Conservation (phyloP, 345 rosid species). For the Gynandropsis gynandra region DNA sequence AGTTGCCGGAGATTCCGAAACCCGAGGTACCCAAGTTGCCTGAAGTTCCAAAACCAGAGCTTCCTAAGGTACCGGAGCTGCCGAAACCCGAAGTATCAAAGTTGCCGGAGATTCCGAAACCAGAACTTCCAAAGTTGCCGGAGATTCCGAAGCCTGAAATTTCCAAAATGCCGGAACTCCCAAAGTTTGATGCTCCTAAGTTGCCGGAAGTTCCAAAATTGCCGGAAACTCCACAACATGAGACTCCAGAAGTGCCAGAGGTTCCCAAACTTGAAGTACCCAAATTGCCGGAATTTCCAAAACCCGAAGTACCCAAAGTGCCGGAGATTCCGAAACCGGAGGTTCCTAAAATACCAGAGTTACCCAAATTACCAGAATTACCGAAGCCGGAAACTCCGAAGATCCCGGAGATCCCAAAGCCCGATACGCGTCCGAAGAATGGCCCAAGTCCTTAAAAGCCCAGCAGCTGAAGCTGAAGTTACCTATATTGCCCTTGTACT, state of each 20-base stretch:
- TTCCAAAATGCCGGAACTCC: not conserved
- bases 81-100: too few relatives aligned
- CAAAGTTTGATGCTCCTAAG: constrained; percentile 12
- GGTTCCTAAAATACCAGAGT: constrained; percentile 8
- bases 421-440: too few relatives aligned
- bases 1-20: constrained; percentile 12
- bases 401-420: constrained; percentile 7
- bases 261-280: constrained; percentile 1
- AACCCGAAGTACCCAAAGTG: not conserved
- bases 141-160: constrained; percentile 13
- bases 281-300: constrained; percentile 1
- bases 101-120: constrained; percentile 18
- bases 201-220: not conserved
- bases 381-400: constrained; percentile 10
- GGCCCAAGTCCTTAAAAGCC: too few relatives aligned
- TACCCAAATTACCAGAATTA: constrained; percentile 6
- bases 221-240: constrained; percentile 7
- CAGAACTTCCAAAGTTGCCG: constrained; percentile 1
- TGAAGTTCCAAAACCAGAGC: constrained; percentile 8
- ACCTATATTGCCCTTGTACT: too few relatives aligned
- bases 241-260: not conserved
- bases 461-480: too few relatives aligned
- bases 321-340: constrained; percentile 8
- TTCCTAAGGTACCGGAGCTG: constrained; percentile 23
- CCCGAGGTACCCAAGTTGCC: constrained; percentile 17